A percentile compares a stretch with the other conserved stretches of the same genome.
Conservation (phyloP, 2,329 filamentous ascomycete species). For the Zymoseptoria passerinii region DNA sequence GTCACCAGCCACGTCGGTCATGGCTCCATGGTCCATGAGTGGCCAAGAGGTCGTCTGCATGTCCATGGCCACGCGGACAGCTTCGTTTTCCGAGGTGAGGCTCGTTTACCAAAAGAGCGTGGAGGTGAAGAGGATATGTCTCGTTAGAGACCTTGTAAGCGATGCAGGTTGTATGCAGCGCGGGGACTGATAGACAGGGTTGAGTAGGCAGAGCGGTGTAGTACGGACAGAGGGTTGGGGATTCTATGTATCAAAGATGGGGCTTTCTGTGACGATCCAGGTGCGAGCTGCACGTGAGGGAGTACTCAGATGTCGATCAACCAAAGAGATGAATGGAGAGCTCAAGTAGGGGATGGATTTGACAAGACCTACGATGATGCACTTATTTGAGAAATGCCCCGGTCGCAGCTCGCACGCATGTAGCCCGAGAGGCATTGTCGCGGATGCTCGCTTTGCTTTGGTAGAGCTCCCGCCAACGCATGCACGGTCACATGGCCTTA, state of each 20-base stretch:
- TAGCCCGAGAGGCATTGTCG: conserved; percentile 19
- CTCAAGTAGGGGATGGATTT: conserved; percentile 9
- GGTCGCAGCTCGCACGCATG: conserved; percentile 18
- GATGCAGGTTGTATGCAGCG: conserved; percentile 2
- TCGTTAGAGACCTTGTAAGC: background rate
- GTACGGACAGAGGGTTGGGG: conserved; percentile 14
- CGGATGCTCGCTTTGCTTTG: conserved; percentile 22
- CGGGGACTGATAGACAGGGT: conserved; percentile 8
- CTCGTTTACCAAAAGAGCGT: background rate
- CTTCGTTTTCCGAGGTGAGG: background rate
- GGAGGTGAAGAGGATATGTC: background rate
- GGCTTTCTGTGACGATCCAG: conserved; percentile 12
- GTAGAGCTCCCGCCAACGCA: conserved; percentile 20
- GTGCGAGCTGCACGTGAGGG: conserved; percentile 7
- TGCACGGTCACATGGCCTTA: conserved; percentile 20
- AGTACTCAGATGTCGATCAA: conserved; percentile 1
- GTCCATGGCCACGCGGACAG: conserved; percentile 8
- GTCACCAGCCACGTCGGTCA: conserved; percentile 12
- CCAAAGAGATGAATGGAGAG: conserved; percentile 1
- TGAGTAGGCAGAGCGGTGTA: conserved; percentile 18
- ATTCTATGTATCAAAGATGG: conserved; percentile 12
- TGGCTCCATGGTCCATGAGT: conserved; percentile 8
- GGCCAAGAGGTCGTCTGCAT: conserved; percentile 11
- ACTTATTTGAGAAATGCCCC: conserved; percentile 21
- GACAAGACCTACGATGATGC: conserved; percentile 17